Evolutionary conservation across 2,329 filamentous ascomycete genomes (phyloP), one percentile per base, ranked within the genome.

Genomic region (Ophiostoma ips): DNA sequence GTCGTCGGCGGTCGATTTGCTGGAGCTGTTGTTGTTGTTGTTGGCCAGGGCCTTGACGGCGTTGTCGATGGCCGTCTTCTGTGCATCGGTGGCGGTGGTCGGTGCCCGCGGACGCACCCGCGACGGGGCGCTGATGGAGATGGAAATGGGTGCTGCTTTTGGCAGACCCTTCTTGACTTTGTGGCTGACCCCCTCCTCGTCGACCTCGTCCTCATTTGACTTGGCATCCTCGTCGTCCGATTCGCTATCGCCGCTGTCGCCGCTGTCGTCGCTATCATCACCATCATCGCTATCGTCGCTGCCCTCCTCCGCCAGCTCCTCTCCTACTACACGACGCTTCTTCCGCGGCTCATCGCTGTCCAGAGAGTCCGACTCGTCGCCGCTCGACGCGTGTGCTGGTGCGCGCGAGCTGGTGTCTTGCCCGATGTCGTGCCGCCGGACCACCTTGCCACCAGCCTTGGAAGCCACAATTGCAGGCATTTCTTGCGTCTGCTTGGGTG

Each of bases 41-140:
- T n/a, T n/a, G 33, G n/a, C 43, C 12, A 48, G 33, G 8, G 48
- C 45, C 16, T 46, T 36, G 45, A 47, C 36, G 13, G 52, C 38
- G 38, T 34, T 40, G 34, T 37, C 49, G 12, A 47, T n/a, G n/a
- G 49, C 47, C 35, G 33, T 49, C 19, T 33, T 40, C 46, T 48
- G 21, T n/a, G 50, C 50, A 33, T 28, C 41, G 10, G 37, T 35
- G 6, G 34, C 43, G 2, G n/a, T 10, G 15, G 31, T 9, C n/a
- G 40, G 21, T 7, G 12, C 48, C 6, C 46, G 41, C 11, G 66
- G 64, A 55, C 68, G 75, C 52, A 79, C 66, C 51, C 76, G 69
- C 5, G 76, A 78, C 3, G 75, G 75, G 5, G 68, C 73, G 52
- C 69, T 65, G 49, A 75, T 68, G 11, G 69, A 68, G 12, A 69